A percentile compares a stretch with the other conserved stretches of the same genome.
Conservation (phyloP, 2,329 filamentous ascomycete species). For the Penicillium janthinellum region DNA sequence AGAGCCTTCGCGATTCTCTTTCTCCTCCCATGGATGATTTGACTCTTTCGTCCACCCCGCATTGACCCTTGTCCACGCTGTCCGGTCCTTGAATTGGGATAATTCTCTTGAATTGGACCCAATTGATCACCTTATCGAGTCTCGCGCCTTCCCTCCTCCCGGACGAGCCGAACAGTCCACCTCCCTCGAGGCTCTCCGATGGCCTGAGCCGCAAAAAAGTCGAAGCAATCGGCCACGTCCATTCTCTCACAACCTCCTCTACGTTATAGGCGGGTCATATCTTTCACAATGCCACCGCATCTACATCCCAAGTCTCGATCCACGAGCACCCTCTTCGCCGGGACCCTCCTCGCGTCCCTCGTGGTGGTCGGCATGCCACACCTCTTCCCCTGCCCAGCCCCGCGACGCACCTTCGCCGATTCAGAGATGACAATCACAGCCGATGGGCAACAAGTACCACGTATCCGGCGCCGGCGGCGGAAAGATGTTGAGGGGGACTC, state of each 20-base stretch:
- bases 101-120: not conserved
- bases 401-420: constrained; percentile 74
- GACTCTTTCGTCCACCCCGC: constrained; percentile 1
- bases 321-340: constrained; percentile 92
- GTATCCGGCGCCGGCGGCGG: constrained; percentile 39
- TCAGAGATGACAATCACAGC: constrained; percentile 50
- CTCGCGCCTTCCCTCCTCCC: not conserved
- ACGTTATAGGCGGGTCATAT: constrained; percentile 4
- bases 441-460: constrained; percentile 47
- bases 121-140: constrained; percentile 17
- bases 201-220: constrained; percentile 21
- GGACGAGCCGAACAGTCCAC: constrained; percentile 1
- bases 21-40: not conserved
- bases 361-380: constrained; percentile 91
- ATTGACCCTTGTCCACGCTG: constrained; percentile 2
- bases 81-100: constrained; percentile 1
- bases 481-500: constrained; percentile 31
- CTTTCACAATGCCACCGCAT: constrained; percentile 69
- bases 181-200: constrained; percentile 18
- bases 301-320: constrained; percentile 91
- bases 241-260: constrained; percentile 18
- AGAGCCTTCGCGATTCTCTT: constrained; percentile 28
- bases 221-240: constrained; percentile 17
- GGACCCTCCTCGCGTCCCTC: constrained; percentile 87
- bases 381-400: constrained; percentile 85